Percentiles rank a stretch among this genome's conserved stretches.
These are phyloP conservation scores for Suhomyces wounanorum DNA, from an alignment of 1,139 yeast species.

Conservation along the genomic window DNA sequence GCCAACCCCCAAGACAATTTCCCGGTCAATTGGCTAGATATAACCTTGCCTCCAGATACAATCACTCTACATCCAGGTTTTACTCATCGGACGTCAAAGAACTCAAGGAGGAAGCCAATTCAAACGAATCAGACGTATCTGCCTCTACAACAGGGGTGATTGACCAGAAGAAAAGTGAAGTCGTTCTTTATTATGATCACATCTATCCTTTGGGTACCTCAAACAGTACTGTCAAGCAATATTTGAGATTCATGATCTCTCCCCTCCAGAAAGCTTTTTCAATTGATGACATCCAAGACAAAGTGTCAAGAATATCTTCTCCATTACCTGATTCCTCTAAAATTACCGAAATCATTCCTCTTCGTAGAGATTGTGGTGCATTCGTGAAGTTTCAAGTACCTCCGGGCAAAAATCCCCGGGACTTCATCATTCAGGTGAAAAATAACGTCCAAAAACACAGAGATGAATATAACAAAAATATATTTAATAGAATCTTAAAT, in stretches of 20 bases:
- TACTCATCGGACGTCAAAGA: slow-evolving; percentile 33
- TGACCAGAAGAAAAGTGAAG: slow-evolving; percentile 35
- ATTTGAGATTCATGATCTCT: slow-evolving; percentile 21
- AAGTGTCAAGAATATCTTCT: slow-evolving; percentile 26
- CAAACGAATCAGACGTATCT: slow-evolving; percentile 35
- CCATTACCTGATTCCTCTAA: slow-evolving; percentile 37
- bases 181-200: slow-evolving; percentile 42
- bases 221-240: slow-evolving; percentile 20
- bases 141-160: slow-evolving; percentile 49
- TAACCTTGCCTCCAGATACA: background rate
- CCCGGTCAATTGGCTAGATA: background rate
- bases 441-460: slow-evolving; percentile 44
- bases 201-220: slow-evolving; percentile 32
- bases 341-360: slow-evolving; percentile 57
- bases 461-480: slow-evolving; percentile 30
- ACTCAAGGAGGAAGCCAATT: slow-evolving; percentile 36
- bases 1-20: background rate
- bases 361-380: slow-evolving; percentile 88
- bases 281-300: slow-evolving; percentile 22
- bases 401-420: slow-evolving; percentile 45
- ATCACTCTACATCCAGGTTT: slow-evolving; percentile 12
- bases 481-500: slow-evolving; percentile 25
- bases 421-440: slow-evolving; percentile 52
- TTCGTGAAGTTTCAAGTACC: slow-evolving; percentile 78
- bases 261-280: slow-evolving; percentile 18